phyloP scores from a whole-genome alignment of 2,329 filamentous ascomycete genomes.

The Emergomyces orientalis region DNA sequence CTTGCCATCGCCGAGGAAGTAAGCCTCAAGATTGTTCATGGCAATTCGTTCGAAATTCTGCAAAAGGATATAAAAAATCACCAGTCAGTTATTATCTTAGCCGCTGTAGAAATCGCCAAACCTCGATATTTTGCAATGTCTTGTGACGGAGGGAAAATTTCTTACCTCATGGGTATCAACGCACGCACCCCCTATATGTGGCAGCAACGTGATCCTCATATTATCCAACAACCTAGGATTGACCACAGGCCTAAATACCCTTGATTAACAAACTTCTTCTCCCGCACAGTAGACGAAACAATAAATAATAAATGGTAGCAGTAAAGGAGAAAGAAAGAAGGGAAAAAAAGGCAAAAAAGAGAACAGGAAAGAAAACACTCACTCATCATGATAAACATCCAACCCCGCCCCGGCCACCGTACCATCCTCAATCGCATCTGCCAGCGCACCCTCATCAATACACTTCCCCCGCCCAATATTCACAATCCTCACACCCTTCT shows the following conservation, averaged over 20 bases:
- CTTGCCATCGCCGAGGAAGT: slow-evolving; percentile 16
- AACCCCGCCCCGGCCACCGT: slow-evolving; percentile 58
- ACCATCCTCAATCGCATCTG: slow-evolving; percentile 55
- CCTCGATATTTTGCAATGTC: background rate
- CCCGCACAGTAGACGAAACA: background rate
- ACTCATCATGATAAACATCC: slow-evolving; percentile 67
- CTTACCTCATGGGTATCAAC: slow-evolving; percentile 13
- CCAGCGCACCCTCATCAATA: slow-evolving; percentile 64
- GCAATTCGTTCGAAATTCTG: slow-evolving; percentile 17
- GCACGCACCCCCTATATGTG: slow-evolving; percentile 15
- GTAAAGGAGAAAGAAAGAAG: background rate
- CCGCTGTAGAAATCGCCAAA: background rate
- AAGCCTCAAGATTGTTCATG: slow-evolving; percentile 17
- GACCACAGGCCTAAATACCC: slow-evolving; percentile 11
- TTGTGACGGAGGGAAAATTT: background rate
- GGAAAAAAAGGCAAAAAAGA: background rate
- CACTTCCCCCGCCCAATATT: slow-evolving; percentile 69
- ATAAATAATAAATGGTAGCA: background rate
- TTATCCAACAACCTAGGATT: slow-evolving; percentile 15
- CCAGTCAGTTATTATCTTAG: background rate
- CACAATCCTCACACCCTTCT: slow-evolving; percentile 59
- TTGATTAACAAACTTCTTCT: background rate
- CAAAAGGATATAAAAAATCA: background rate
- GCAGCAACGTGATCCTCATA: slow-evolving; percentile 15
- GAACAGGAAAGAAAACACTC: background rate